Conservation (phyloP, 139 green algal species). For the Tetradesmus lagerheimii region DNA sequence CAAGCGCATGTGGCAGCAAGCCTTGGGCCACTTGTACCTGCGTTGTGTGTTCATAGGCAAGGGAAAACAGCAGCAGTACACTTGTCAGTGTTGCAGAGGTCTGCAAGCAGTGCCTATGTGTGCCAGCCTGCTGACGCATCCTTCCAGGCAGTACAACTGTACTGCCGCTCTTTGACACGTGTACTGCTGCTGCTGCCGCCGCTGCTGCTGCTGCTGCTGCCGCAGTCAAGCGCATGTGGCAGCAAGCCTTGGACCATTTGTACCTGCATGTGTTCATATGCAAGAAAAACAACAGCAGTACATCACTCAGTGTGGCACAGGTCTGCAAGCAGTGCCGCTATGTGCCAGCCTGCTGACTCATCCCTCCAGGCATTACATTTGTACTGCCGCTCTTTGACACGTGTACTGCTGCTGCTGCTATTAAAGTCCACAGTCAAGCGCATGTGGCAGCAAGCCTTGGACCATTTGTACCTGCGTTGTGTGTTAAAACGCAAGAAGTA, state of each 20-base stretch:
- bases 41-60: too few relatives aligned
- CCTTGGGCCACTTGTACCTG: conserved; percentile 36
- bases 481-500: too few relatives aligned
- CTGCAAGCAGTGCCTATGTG: background rate
- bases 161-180: background rate
- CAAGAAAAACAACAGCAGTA: background rate
- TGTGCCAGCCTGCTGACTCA: background rate
- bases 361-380: background rate
- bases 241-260: conserved; percentile 39
- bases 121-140: conserved; percentile 14
- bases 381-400: background rate
- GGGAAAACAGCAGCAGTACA: background rate
- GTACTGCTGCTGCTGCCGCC: background rate
- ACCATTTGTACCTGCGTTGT: conserved; percentile 29
- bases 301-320: too few relatives aligned
- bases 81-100: too few relatives aligned
- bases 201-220: conserved; percentile 22
- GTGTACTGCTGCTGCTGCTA: too few relatives aligned
- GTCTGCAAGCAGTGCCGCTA: background rate
- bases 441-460: conserved; percentile 29
- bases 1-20: conserved; percentile 14
- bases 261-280: conserved; percentile 32
- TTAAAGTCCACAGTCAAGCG: background rate
- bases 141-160: conserved; percentile 13
- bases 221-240: background rate